Percentiles rank a stretch among this genome's conserved stretches.
phyloP scores from a whole-genome alignment of 805 yeast species.

The Starmerella sirachaensis region DNA sequence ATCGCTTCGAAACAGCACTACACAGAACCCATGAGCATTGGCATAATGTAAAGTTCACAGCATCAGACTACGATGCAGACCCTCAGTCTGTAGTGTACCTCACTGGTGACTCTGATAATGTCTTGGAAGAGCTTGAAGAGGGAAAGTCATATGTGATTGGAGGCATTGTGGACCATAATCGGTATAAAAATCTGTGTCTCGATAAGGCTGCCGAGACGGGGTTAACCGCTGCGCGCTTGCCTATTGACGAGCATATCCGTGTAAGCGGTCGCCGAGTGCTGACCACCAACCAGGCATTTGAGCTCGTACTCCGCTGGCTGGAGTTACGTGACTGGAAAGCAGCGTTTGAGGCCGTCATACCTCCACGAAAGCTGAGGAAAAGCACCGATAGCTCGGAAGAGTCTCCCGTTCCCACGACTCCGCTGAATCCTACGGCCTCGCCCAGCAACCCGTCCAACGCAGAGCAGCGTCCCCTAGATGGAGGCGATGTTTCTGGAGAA shows the following conservation, averaged over 20 bases:
- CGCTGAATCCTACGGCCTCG: too few species aligned
- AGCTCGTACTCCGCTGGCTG: slow-evolving; percentile 67
- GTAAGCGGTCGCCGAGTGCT: slow-evolving; percentile 78
- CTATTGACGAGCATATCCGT: slow-evolving; percentile 73
- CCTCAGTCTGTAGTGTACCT: slow-evolving; percentile 40
- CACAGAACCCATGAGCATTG: slow-evolving; percentile 48
- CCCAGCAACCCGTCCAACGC: too few species aligned
- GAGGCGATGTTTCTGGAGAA: too few species aligned
- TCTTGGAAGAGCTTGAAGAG: slow-evolving; percentile 48
- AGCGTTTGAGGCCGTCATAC: slow-evolving; percentile 80
- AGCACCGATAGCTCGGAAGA: too few species aligned
- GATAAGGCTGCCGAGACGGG: slow-evolving; percentile 69
- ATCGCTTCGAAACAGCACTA: slow-evolving; percentile 55
- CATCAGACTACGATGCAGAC: slow-evolving; percentile 25
- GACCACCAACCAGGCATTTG: slow-evolving; percentile 93
- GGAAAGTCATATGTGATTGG: slow-evolving; percentile 78
- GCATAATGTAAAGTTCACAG: slow-evolving; percentile 48
- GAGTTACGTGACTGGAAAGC: slow-evolving; percentile 70
- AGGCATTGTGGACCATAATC: slow-evolving; percentile 91
- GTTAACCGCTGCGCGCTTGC: slow-evolving; percentile 62
- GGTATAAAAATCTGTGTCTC: slow-evolving; percentile 69
- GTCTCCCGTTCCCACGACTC: too few species aligned
- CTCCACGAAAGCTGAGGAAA: slow-evolving; percentile 55
- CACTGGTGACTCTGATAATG: slow-evolving; percentile 77
- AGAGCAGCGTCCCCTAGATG: too few species aligned